Evolutionary conservation across 1,139 yeast genomes (phyloP).

Genomic region (Sugiyamaella paludigena): DNA sequence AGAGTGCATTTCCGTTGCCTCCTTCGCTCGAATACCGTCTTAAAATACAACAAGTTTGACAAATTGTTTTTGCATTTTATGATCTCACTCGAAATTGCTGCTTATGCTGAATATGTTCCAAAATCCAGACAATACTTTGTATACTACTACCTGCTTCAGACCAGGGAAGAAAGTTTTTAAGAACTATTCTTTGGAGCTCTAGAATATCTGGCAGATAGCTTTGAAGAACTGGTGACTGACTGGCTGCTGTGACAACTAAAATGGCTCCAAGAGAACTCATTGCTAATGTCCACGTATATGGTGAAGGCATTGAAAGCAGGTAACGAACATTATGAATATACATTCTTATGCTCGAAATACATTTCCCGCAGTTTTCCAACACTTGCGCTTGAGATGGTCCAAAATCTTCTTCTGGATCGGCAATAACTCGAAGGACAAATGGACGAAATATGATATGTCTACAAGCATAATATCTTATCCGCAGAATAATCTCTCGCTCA

Average conservation of each 20-base stretch:
- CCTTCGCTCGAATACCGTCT: too few relatives aligned
- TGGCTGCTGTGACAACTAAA: slow-evolving; percentile 19
- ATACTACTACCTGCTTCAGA: slow-evolving; percentile 8
- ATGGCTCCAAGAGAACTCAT: slow-evolving; percentile 21
- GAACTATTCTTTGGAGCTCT: slow-evolving; percentile 14
- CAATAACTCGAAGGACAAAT: slow-evolving; percentile 19
- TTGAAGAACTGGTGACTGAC: slow-evolving; percentile 8
- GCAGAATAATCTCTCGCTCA: slow-evolving; percentile 19
- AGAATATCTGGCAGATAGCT: slow-evolving; percentile 14
- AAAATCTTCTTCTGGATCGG: slow-evolving; percentile 11
- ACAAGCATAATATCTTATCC: slow-evolving; percentile 23
- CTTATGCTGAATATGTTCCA: slow-evolving; percentile 11
- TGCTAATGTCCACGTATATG: slow-evolving; percentile 24
- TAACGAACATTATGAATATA: slow-evolving; percentile 18
- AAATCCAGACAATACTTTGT: slow-evolving; percentile 8
- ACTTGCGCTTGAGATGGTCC: neutral
- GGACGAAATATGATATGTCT: slow-evolving; percentile 25
- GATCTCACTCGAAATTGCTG: neutral
- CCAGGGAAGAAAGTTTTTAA: slow-evolving; percentile 14
- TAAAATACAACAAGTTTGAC: too few relatives aligned
- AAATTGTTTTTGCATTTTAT: too few relatives aligned
- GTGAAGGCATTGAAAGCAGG: slow-evolving; percentile 18
- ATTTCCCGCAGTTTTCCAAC: slow-evolving; percentile 17
- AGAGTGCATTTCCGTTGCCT: too few relatives aligned
- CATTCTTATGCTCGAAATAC: slow-evolving; percentile 19